Base-by-base conservation (phyloP, 257 asterid species). In the Penstemon barbatus region DNA sequence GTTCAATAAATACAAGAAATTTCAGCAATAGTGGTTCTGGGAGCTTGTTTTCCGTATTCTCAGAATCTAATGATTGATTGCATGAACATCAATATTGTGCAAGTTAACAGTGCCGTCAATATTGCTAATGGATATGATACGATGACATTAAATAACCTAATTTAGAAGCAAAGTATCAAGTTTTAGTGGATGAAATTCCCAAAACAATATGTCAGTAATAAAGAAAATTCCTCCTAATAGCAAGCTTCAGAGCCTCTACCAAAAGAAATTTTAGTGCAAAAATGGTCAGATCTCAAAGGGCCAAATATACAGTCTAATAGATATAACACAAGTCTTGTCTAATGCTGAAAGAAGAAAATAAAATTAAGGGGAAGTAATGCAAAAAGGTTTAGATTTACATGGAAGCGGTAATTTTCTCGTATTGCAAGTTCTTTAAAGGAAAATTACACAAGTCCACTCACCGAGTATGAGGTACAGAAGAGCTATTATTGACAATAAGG, bases 401-500 rank as follows among this genome's bases (percentile, higher is more conserved):
- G 53, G 7, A 69, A 33, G 44, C 36, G 49, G 54, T 18, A 15
- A 66, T 48, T 39, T 57, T 37, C 51, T 46, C 60, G 63, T 54
- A 65, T 46, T 63, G 50, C 53, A 48, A 43, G n/a, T 52, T 50
- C 55, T 46, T 49, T 25, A n/a, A 57, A 8, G 39, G 25, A 51
- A 74, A 63, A 41, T 57, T 57, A 59, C 51, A 72, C 50, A 40
- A 69, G 57, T 65, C 63, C 57, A 86, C 90, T 79, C 77, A 90
- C 98, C 97, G 66, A 93, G 95, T 78, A 75, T 87, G 66, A 79
- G 74, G 76, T 90, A 88, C 78, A 93, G 77, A 75, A 75, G 79
- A 50, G 94, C 74, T 63, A 89, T 66, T 57, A 83, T 82, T 3
- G 86, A 84, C 74, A 90, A 49, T 44, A 89, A 50, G 67, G 84